Conservation (phyloP, 768 basidiomycete genomes). For the Obba rivulosa region DNA sequence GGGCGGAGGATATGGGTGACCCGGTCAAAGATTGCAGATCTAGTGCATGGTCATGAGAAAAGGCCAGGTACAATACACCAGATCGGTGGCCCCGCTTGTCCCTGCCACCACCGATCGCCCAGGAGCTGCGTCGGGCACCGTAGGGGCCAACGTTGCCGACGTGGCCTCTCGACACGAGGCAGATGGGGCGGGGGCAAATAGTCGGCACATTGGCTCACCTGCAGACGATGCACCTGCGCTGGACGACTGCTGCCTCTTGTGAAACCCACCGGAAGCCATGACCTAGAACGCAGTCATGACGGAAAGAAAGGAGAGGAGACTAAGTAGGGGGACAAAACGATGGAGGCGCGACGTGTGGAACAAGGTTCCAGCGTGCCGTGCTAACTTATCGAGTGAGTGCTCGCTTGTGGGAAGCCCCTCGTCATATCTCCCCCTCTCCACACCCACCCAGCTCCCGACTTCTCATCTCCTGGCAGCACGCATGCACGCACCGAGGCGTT, state of each 20-base stretch:
- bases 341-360: too few species aligned
- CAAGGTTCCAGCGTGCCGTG: too few species aligned
- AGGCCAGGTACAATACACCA: background rate
- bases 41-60: background rate
- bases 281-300: constrained; percentile 3
- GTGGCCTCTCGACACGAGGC: constrained; percentile 5
- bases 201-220: constrained; percentile 1
- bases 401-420: too few species aligned
- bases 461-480: too few species aligned
- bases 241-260: constrained; percentile 4
- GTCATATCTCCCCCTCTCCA: too few species aligned
- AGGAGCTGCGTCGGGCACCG: background rate
- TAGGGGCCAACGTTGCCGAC: background rate
- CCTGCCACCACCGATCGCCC: background rate
- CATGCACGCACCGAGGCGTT: too few species aligned
- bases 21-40: background rate
- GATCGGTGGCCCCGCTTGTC: background rate
- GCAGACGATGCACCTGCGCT: background rate
- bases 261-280: background rate
- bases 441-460: too few species aligned
- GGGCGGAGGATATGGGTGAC: background rate
- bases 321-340: constrained; percentile 1
- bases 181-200: background rate
- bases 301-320: constrained; percentile 2
- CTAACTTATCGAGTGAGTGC: too few species aligned